Conservation (phyloP, 2,329 filamentous ascomycete genomes). For the Diaporthe ilicicola region DNA sequence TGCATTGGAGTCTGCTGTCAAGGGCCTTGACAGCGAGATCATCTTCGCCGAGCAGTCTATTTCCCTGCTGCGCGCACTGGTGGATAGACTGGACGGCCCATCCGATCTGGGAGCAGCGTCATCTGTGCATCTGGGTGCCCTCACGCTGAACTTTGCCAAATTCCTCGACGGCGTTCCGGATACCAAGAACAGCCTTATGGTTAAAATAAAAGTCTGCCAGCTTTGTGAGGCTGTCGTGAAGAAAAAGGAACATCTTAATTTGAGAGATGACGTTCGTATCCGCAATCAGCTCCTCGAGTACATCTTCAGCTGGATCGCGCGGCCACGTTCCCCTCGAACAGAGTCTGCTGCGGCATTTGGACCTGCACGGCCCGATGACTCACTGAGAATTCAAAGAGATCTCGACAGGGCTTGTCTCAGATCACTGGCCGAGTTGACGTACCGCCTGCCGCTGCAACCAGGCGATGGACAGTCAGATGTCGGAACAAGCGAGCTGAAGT, state of each 20-base stretch:
- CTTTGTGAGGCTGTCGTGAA: constrained; percentile 71
- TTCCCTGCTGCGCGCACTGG: constrained; percentile 68
- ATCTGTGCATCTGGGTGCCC: constrained; percentile 69
- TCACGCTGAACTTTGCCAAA: constrained; percentile 73
- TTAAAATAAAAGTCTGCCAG: constrained; percentile 76
- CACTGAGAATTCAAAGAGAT: constrained; percentile 67
- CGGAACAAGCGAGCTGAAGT: constrained; percentile 73
- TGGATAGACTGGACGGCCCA: constrained; percentile 70
- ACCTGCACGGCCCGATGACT: constrained; percentile 64
- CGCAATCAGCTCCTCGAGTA: constrained; percentile 74
- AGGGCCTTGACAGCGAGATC: constrained; percentile 67
- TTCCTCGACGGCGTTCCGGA: constrained; percentile 69
- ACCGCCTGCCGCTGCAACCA: constrained; percentile 71
- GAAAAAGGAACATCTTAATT: constrained; percentile 73
- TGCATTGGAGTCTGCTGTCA: constrained; percentile 58
- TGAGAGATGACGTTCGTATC: constrained; percentile 74
- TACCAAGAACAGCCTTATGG: constrained; percentile 63
- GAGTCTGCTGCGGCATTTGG: constrained; percentile 49
- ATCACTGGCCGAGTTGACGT: constrained; percentile 72
- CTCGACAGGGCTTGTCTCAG: constrained; percentile 72
- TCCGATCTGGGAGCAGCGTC: constrained; percentile 69
- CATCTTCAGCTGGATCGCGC: constrained; percentile 74
- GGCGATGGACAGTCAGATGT: constrained; percentile 72
- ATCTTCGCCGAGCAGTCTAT: constrained; percentile 74
- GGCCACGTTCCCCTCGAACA: constrained; percentile 60